Evolutionary conservation across 805 yeast genomes (phyloP), one percentile per base, ranked within the genome.

Genomic region (Yarrowia deformans): DNA sequence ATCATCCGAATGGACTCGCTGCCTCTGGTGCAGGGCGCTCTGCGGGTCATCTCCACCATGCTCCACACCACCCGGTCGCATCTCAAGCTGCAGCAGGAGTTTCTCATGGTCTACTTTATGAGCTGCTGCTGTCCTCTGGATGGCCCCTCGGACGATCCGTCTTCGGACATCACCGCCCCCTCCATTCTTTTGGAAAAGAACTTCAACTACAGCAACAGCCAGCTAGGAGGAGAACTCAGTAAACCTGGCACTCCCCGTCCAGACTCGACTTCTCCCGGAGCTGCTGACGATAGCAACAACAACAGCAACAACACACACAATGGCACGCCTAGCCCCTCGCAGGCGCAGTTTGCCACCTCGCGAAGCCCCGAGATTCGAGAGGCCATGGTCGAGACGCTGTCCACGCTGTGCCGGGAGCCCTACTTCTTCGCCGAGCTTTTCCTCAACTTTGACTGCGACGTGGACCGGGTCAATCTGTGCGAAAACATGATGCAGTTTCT

Each of bases 391-490:
- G 99, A 95, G 78, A 88, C 93, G 13, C 79, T 94, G 1, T 90
- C 97, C 3, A 87, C 77, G 32, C 68, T 81, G 70, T 75, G 79
- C 16, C 73, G 97, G 70, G 86, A 91, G 0, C 94, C 97, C 1
- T 63, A 40, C 40, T 88, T 91, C 69, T 92, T 93, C 77, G 85
- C 92, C 14, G 85, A 87, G 54, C 77, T 93, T 43, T 95, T 90
- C 76, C 88, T 90, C 69, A 88, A 88, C 69, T 95, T 88, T 77
- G 99, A 95, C 77, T 94, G 98, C 78, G 94, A 92, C 75, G 88
- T 92, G 72, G 97, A 92, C 70, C 86, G 94, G 72, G 84, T 89
- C 1, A 97, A 95, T 76, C 79, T 96, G 69, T 84, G 94, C 16
- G 84, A 84, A 29, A 85, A 86, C 46, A 79, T 91, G 35, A 77